Evolutionary conservation across 2,329 filamentous ascomycete genomes (phyloP).

Genomic region (Nemania sp.): DNA sequence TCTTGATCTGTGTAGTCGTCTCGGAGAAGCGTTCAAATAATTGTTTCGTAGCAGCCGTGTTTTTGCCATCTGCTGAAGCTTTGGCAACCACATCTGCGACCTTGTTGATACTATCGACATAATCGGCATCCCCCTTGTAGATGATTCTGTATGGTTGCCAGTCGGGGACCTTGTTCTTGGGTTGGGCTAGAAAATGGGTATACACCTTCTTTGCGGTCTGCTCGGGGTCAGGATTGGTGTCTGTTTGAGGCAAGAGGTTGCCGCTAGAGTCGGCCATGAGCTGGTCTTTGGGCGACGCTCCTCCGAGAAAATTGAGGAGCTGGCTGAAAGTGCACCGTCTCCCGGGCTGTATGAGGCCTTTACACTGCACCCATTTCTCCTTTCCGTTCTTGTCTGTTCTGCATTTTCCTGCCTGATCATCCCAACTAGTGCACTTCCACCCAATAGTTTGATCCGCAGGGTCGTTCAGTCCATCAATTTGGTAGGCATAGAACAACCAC

Average conservation of each 20-base stretch:
- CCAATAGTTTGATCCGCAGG: neutral
- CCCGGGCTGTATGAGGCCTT: neutral
- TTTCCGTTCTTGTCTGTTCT: neutral
- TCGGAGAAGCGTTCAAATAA: neutral
- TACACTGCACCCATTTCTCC: neutral
- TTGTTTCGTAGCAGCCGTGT: neutral
- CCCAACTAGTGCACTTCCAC: slow-evolving; percentile 2
- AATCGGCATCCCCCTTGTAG: neutral
- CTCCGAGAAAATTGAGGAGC: neutral
- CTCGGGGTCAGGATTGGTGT: neutral
- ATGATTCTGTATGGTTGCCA: neutral
- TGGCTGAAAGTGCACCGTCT: slow-evolving; percentile 1
- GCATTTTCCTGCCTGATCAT: neutral
- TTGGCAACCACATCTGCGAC: neutral
- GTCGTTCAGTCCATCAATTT: slow-evolving; percentile 4
- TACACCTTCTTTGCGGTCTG: neutral
- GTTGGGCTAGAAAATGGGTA: neutral
- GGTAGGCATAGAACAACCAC: slow-evolving; percentile 9
- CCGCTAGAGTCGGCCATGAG: neutral
- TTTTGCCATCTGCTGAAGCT: neutral
- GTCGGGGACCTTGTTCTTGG: neutral
- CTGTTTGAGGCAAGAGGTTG: neutral
- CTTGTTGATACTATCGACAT: neutral
- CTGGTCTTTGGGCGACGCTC: neutral
- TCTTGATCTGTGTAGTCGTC: neutral